These are phyloP conservation scores for Bruguiera hainesii DNA, from an alignment of 441 rosid genomes.

Conservation along the genomic window DNA sequence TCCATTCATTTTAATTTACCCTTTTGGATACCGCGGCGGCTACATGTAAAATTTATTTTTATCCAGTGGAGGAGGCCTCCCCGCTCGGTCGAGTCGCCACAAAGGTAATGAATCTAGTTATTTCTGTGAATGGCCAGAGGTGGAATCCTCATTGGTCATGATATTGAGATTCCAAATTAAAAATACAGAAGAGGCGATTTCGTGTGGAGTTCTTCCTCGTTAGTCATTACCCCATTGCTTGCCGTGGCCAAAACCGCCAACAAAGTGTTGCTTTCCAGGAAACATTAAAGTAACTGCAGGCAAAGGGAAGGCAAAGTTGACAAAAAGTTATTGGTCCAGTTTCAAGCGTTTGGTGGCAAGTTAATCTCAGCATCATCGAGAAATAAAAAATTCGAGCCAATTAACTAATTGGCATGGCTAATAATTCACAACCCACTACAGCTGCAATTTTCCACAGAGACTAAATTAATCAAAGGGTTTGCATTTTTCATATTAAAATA, in stretches of 20 bases:
- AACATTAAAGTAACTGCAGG: constrained; percentile 18
- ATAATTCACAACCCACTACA: not conserved
- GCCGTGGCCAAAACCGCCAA: constrained; percentile 34
- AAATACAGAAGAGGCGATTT: not conserved
- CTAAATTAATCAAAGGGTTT: not conserved
- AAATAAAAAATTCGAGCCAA: not conserved
- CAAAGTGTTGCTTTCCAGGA: constrained; percentile 42
- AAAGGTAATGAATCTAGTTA: not conserved
- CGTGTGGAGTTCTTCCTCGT: not conserved
- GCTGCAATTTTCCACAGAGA: not conserved
- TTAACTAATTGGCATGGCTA: not conserved
- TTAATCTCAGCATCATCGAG: not conserved
- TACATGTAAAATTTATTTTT: constrained; percentile 5
- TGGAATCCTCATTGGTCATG: constrained; percentile 13
- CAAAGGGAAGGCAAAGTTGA: not conserved
- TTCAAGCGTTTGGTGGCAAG: not conserved
- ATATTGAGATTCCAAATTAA: constrained; percentile 5
- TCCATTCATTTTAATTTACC: not conserved
- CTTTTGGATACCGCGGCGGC: constrained; percentile 8
- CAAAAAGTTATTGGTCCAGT: not conserved
- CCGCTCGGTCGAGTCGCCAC: constrained; percentile 16
- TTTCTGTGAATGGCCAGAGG: not conserved
- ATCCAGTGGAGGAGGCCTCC: not conserved
- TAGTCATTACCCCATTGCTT: constrained; percentile 22
- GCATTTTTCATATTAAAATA: not conserved